phyloP scores from a whole-genome alignment of 2,329 filamentous ascomycete species.

The Xylariales sp. region DNA sequence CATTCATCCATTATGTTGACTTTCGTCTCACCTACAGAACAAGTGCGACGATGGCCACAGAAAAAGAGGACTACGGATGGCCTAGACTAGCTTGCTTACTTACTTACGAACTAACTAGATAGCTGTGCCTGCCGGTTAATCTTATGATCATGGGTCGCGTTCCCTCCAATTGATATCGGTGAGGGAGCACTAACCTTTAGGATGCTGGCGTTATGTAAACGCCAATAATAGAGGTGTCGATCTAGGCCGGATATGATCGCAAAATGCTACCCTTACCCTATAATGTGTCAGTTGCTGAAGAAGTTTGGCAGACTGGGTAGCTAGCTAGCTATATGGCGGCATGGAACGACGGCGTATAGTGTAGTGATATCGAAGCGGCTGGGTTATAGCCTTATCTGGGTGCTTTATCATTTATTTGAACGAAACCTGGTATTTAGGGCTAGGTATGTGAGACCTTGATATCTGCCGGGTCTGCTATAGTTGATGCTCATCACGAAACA shows the following conservation, averaged over 20 bases:
- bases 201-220: background rate
- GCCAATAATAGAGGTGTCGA: background rate
- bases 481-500: conserved; percentile 19
- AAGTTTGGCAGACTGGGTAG: background rate
- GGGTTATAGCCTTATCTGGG: background rate
- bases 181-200: background rate
- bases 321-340: background rate
- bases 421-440: background rate
- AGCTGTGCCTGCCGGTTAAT: background rate
- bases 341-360: conserved; percentile 7
- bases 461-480: conserved; percentile 5
- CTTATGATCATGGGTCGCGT: background rate
- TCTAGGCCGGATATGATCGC: conserved; percentile 1
- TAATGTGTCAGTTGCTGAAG: conserved; percentile 1
- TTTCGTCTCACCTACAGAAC: background rate
- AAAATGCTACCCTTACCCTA: background rate
- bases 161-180: background rate
- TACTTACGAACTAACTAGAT: background rate
- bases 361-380: background rate
- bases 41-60: background rate
- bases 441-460: conserved; percentile 2
- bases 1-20: background rate
- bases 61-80: background rate
- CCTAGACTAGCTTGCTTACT: background rate
- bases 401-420: conserved; percentile 10